Evolutionary conservation across 164 flowering plant species (phyloP).

Genomic region (Hamamelis virginiana): DNA sequence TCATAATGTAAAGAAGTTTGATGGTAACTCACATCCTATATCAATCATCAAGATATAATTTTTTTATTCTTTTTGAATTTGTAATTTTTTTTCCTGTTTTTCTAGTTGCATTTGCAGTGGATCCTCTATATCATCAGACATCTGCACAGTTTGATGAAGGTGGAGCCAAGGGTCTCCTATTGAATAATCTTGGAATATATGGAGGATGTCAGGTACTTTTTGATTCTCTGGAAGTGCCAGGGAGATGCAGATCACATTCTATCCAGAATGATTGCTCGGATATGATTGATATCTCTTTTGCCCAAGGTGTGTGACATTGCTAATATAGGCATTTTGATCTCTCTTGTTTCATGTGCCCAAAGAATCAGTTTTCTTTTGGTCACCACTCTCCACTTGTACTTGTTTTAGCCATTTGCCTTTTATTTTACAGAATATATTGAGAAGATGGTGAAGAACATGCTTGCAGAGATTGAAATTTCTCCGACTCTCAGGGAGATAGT

Average conservation of each 20-base stretch:
- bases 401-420: conserved; percentile 5
- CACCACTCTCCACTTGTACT: not conserved
- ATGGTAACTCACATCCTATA: conserved; percentile 47
- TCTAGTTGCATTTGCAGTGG: conserved; percentile 87
- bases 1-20: conserved; percentile 90
- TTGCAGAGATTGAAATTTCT: conserved; percentile 57
- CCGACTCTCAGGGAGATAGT: conserved; percentile 71
- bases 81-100: conserved; percentile 2
- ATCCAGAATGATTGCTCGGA: conserved; percentile 34
- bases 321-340: too few relatives aligned
- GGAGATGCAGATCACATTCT: conserved; percentile 43
- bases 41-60: too few relatives aligned
- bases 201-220: conserved; percentile 85
- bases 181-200: conserved; percentile 96
- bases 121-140: conserved; percentile 95
- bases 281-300: conserved; percentile 73
- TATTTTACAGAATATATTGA: conserved; percentile 59
- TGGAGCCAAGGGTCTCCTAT: conserved; percentile 89
- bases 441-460: conserved; percentile 62
- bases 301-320: conserved; percentile 51
- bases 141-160: conserved; percentile 99
- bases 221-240: conserved; percentile 89
- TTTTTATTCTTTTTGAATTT: too few relatives aligned
- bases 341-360: too few relatives aligned
- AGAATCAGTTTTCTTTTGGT: not conserved